A percentile compares a stretch with the other conserved stretches of the same genome.
Evolutionary conservation across 225 moss, liverwort and hornwort genomes (phyloP).

Genomic region (Sphagnum tenellum): DNA sequence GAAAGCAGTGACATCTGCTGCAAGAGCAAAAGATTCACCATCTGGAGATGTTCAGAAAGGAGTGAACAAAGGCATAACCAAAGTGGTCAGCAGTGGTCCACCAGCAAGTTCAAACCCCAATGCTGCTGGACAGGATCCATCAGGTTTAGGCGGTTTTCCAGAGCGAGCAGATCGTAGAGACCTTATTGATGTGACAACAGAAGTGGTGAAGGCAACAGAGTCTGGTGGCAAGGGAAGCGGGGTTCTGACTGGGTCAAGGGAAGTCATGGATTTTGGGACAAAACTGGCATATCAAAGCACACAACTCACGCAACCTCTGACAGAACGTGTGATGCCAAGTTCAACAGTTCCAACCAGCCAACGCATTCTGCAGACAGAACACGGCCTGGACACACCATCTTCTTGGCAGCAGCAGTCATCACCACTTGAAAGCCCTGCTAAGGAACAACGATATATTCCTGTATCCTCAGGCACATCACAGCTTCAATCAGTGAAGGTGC

Average conservation of each 20-base stretch:
- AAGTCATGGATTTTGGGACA: background rate
- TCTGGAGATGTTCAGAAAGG: too few species aligned
- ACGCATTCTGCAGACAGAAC: conserved; percentile 5
- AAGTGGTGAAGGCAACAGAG: conserved; percentile 3
- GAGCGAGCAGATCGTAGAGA: background rate
- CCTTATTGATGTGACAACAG: background rate
- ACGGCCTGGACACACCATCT: too few species aligned
- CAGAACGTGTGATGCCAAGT: conserved; percentile 5
- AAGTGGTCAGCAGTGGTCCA: too few species aligned
- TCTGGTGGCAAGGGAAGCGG: background rate
- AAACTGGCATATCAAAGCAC: conserved; percentile 4
- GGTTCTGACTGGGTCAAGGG: background rate
- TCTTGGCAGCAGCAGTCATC: too few species aligned
- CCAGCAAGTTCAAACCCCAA: too few species aligned
- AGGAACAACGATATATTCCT: conserved; percentile 41
- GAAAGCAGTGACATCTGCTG: conserved; percentile 1
- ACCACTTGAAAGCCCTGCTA: conserved; percentile 5
- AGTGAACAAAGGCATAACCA: too few species aligned
- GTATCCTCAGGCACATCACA: conserved; percentile 8
- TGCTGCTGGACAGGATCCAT: too few species aligned
- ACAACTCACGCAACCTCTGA: conserved; percentile 6
- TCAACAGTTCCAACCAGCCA: conserved; percentile 10
- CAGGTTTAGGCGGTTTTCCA: too few species aligned
- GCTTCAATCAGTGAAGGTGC: conserved; percentile 3
- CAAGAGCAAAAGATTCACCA: too few species aligned